These are phyloP conservation scores for Eucalyptus microcorys DNA, from an alignment of 345 rosid genomes.

Conservation along the genomic window DNA sequence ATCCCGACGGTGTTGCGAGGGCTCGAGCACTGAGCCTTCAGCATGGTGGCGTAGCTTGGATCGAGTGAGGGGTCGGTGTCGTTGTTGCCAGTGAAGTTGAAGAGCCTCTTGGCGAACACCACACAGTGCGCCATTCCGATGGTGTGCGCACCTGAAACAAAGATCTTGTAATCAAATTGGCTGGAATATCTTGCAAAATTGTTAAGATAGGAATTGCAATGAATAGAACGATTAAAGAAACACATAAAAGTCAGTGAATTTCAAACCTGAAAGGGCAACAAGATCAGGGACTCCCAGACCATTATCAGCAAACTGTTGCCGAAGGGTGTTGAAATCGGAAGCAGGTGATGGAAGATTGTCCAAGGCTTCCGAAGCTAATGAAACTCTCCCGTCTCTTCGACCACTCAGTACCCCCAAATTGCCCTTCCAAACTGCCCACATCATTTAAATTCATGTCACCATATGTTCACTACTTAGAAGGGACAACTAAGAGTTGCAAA, in stretches of 20 bases:
- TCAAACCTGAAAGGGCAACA: conserved; percentile 15
- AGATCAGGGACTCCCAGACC: conserved; percentile 18
- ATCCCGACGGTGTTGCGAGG: neutral
- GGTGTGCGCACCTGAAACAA: neutral
- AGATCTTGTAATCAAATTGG: neutral
- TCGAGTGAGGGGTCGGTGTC: neutral
- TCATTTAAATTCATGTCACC: neutral
- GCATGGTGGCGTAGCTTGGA: neutral
- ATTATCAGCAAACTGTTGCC: neutral
- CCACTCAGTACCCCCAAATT: neutral
- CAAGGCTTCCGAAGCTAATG: neutral
- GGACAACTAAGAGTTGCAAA: neutral
- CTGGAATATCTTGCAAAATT: neutral
- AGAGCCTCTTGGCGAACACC: neutral
- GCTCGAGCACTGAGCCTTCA: conserved; percentile 2
- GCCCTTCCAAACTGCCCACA: neutral
- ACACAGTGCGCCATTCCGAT: neutral
- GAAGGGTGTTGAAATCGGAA: neutral
- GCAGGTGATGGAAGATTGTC: neutral
- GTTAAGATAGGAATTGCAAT: neutral
- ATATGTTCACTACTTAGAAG: neutral
- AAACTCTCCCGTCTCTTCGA: neutral
- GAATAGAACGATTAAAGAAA: neutral
- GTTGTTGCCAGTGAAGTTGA: neutral
- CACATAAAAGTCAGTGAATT: neutral